Percentiles rank a stretch among this genome's conserved stretches.
phyloP scores from a whole-genome alignment of 108 stramenopile genomes.

The Cyclostephanos invisitatus region DNA sequence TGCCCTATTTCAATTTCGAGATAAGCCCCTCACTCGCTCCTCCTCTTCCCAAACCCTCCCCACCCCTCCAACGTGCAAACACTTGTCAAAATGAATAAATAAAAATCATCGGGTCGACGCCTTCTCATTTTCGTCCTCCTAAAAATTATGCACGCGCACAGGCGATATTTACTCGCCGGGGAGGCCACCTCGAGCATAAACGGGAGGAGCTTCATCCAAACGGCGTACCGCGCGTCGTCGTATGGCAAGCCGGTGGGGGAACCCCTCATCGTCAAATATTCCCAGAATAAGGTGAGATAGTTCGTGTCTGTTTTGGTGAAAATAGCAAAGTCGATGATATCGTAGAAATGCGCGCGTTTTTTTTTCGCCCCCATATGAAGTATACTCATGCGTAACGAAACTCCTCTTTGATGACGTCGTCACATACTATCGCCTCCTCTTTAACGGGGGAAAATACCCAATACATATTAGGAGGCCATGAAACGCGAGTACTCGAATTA shows the following conservation, averaged over 20 bases:
- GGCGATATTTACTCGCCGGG: constrained; percentile 42
- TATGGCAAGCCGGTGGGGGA: constrained; percentile 55
- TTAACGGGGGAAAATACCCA: too few relatives aligned
- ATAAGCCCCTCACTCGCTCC: too few relatives aligned
- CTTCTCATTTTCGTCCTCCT: not conserved
- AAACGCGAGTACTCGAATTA: constrained; percentile 83
- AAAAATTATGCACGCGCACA: not conserved
- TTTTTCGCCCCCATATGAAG: constrained; percentile 45
- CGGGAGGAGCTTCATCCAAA: constrained; percentile 46
- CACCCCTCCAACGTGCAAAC: not conserved
- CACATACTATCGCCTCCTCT: too few relatives aligned
- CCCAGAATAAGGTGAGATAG: constrained; percentile 24
- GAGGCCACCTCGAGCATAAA: constrained; percentile 38
- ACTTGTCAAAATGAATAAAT: too few relatives aligned
- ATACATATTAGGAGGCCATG: constrained; percentile 53
- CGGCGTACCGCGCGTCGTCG: constrained; percentile 54
- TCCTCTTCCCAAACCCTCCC: not conserved
- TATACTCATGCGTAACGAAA: constrained; percentile 52
- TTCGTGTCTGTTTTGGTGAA: not conserved
- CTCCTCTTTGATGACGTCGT: constrained; percentile 20
- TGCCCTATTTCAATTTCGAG: too few relatives aligned
- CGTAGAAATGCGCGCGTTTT: constrained; percentile 28
- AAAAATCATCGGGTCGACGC: not conserved
- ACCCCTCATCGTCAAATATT: constrained; percentile 60
- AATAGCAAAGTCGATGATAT: too few relatives aligned